Conservation (phyloP, 164 flowering plant species). For the Santalum album region DNA sequence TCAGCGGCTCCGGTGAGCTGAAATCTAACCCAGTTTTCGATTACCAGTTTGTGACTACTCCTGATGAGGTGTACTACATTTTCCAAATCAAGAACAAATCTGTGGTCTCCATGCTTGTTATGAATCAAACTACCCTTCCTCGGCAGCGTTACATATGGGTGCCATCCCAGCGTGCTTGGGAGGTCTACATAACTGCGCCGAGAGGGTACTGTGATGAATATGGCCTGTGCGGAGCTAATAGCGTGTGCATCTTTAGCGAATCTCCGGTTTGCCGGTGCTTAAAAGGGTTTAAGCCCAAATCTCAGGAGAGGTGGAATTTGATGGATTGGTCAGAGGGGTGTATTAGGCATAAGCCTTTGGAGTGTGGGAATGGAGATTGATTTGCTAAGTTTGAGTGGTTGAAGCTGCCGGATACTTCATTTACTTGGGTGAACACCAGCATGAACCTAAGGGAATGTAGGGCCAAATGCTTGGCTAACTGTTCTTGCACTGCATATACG, state of each 20-base stretch:
- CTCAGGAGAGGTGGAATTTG: neutral
- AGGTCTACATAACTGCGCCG: neutral
- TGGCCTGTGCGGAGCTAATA: neutral
- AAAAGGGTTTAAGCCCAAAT: neutral
- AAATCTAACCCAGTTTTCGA: neutral
- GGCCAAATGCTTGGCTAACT: neutral
- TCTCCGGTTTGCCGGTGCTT: neutral
- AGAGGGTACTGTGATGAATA: neutral
- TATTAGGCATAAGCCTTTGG: neutral
- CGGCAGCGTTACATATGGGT: slow-evolving; percentile 14
- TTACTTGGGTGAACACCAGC: neutral
- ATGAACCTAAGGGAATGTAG: neutral
- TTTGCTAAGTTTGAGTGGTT: neutral
- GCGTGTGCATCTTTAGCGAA: neutral
- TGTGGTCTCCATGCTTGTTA: neutral
- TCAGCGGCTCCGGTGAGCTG: neutral
- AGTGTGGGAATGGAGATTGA: neutral
- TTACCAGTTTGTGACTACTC: neutral
- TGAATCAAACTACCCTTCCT: neutral
- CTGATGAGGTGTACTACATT: slow-evolving; percentile 6
- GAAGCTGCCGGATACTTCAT: neutral
- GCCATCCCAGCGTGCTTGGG: neutral
- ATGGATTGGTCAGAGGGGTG: neutral
- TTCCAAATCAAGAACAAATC: neutral
- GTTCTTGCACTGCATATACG: neutral